Percentiles rank a stretch among this genome's conserved stretches.
Conservation (phyloP, 2,329 filamentous ascomycete species). For the Xylaria sp. region DNA sequence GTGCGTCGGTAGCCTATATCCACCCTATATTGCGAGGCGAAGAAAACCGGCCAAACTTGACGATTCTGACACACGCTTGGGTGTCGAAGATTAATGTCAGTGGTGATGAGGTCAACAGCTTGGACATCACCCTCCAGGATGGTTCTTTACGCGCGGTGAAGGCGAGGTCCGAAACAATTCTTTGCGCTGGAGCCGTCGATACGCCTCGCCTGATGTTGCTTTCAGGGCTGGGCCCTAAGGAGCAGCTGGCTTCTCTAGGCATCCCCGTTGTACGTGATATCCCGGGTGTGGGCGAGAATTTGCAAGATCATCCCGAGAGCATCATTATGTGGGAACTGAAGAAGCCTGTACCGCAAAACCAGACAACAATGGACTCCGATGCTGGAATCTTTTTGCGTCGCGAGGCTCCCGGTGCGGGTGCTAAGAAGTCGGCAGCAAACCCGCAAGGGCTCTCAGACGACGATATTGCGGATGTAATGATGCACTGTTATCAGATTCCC, state of each 20-base stretch:
- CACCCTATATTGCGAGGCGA: conserved; percentile 86
- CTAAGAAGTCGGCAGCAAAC: conserved; percentile 55
- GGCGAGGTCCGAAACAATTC: conserved; percentile 76
- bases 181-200: conserved; percentile 81
- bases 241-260: conserved; percentile 58
- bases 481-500: conserved; percentile 96
- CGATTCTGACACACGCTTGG: conserved; percentile 85
- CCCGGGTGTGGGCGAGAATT: conserved; percentile 65
- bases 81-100: conserved; percentile 80
- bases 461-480: conserved; percentile 85
- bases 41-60: conserved; percentile 82
- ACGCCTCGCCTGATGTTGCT: conserved; percentile 71
- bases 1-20: conserved; percentile 89
- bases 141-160: conserved; percentile 61
- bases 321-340: conserved; percentile 78
- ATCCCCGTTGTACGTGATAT: conserved; percentile 63
- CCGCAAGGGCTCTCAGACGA: conserved; percentile 65
- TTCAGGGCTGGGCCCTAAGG: conserved; percentile 61
- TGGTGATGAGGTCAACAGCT: conserved; percentile 72
- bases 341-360: conserved; percentile 74
- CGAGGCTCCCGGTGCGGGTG: conserved; percentile 71
- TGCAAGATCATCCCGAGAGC: conserved; percentile 65
- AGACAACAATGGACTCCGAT: conserved; percentile 91
- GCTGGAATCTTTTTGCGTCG: conserved; percentile 87
- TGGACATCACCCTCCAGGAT: conserved; percentile 67